Evolutionary conservation across 2,329 filamentous ascomycete species (phyloP).

Genomic region (Metarhizium rileyi): DNA sequence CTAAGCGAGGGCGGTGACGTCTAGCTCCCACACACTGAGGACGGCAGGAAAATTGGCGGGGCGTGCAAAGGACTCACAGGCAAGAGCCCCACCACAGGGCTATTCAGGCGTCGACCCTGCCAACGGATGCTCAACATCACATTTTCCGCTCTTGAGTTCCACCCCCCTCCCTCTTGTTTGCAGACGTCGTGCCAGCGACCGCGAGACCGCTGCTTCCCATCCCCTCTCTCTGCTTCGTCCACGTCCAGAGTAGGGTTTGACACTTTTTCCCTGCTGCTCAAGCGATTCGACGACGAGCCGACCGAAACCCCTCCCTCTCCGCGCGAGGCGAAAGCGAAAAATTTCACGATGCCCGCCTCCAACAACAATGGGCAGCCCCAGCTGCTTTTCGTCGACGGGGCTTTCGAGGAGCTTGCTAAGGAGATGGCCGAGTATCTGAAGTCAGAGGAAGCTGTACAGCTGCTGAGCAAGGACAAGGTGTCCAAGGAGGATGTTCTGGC

Average conservation of each 20-base stretch:
- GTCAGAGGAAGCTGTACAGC: slow-evolving; percentile 65
- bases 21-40: slow-evolving; percentile 30
- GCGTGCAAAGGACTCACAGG: slow-evolving; percentile 13
- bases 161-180: slow-evolving; percentile 9
- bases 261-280: neutral
- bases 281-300: slow-evolving; percentile 7
- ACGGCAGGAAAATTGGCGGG: slow-evolving; percentile 31
- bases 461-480: slow-evolving; percentile 57
- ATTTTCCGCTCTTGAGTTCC: slow-evolving; percentile 16
- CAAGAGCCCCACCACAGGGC: slow-evolving; percentile 28
- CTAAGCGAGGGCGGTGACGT: slow-evolving; percentile 21
- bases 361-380: slow-evolving; percentile 41
- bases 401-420: slow-evolving; percentile 83
- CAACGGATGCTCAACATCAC: slow-evolving; percentile 18
- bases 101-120: slow-evolving; percentile 25
- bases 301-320: slow-evolving; percentile 9
- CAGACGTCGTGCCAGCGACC: slow-evolving; percentile 9
- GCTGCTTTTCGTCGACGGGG: slow-evolving; percentile 75
- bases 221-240: slow-evolving; percentile 17
- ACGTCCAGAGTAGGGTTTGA: neutral
- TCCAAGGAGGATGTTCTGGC: slow-evolving; percentile 76
- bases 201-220: slow-evolving; percentile 14
- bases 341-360: slow-evolving; percentile 18
- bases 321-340: slow-evolving; percentile 2
- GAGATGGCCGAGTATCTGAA: slow-evolving; percentile 95